Conservation (phyloP, 2,329 filamentous ascomycete species). For the Claviceps sp. region DNA sequence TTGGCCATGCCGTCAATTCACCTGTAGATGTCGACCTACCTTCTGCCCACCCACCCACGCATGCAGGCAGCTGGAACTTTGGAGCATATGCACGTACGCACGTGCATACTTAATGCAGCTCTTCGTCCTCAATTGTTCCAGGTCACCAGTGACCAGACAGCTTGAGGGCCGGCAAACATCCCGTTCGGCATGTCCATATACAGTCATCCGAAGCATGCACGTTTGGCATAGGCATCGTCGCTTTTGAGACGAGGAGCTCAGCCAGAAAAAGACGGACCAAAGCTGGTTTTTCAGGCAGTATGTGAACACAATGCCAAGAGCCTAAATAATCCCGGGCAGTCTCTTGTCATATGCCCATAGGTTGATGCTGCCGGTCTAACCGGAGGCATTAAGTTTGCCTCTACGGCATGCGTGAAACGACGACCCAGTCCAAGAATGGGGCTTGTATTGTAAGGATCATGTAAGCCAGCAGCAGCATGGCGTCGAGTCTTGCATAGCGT, state of each 20-base stretch:
- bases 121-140: not conserved
- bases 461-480: not conserved
- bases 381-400: not conserved
- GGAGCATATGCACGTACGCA: not conserved
- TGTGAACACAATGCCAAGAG: not conserved
- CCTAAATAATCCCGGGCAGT: not conserved
- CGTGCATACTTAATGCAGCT: not conserved
- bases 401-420: not conserved
- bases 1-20: not conserved
- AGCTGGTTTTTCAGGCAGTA: not conserved
- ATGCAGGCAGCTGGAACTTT: not conserved
- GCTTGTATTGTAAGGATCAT: not conserved
- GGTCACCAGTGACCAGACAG: not conserved
- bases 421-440: not conserved
- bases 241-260: not conserved
- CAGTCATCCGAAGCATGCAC: not conserved
- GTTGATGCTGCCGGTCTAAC: not conserved
- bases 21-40: not conserved
- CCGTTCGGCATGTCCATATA: not conserved
- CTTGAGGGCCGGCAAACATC: not conserved
- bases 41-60: not conserved
- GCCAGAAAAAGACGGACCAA: not conserved
- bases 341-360: not conserved
- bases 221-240: not conserved
- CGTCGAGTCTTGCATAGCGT: slow-evolving; percentile 1